A percentile compares a stretch with the other conserved stretches of the same genome.
phyloP scores from a whole-genome alignment of 2,329 filamentous ascomycete genomes.

The Aureobasidium leucospermi region DNA sequence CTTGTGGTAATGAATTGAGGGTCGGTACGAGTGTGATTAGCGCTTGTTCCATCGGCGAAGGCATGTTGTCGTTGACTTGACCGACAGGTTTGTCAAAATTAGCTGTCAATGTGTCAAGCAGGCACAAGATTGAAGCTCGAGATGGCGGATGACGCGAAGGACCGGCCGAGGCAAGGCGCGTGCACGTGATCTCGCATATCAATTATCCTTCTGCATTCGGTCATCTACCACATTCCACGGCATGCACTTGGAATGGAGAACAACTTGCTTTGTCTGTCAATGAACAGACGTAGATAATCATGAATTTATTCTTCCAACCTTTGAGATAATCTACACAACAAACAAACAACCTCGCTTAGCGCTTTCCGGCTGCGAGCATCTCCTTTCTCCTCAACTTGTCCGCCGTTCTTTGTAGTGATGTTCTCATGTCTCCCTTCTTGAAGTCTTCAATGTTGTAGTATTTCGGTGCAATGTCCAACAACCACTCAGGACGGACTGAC shows the following conservation, averaged over 20 bases:
- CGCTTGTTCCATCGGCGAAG: constrained; percentile 64
- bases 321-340: background rate
- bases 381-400: constrained; percentile 42
- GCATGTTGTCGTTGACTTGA: constrained; percentile 44
- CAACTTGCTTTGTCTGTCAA: background rate
- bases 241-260: background rate
- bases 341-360: background rate
- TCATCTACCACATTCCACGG: background rate
- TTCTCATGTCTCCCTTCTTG: constrained; percentile 77
- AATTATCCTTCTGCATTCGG: background rate
- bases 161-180: background rate
- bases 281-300: background rate
- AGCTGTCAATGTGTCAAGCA: background rate
- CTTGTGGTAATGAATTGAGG: constrained; percentile 58
- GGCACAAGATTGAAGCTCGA: background rate
- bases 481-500: constrained; percentile 86
- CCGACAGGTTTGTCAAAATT: background rate
- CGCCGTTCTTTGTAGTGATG: constrained; percentile 47
- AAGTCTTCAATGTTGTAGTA: constrained; percentile 87
- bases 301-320: background rate
- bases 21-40: constrained; percentile 69
- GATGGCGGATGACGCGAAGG: constrained; percentile 3
- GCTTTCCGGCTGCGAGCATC: constrained; percentile 13
- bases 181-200: background rate
- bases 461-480: constrained; percentile 86